phyloP scores from a whole-genome alignment of 2,329 filamentous ascomycete species.

The Aspergillus latus region DNA sequence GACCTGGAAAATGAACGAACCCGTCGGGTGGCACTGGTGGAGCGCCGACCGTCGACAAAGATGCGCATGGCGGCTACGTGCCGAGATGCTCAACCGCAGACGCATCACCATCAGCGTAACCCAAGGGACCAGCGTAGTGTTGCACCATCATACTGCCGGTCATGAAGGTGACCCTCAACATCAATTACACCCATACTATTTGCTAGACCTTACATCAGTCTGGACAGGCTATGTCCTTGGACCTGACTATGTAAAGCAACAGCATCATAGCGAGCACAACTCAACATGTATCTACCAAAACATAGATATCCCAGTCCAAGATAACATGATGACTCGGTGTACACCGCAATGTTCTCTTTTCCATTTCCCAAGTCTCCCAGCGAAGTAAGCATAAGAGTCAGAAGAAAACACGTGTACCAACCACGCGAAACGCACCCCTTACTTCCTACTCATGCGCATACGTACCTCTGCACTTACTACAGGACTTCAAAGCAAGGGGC shows the following conservation, averaged over 20 bases:
- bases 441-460: no score
- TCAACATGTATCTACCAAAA: not conserved
- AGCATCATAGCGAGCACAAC: not conserved
- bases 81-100: not conserved
- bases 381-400: no score
- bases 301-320: not conserved
- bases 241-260: not conserved
- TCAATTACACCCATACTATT: not conserved
- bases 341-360: no score
- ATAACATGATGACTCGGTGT: no score
- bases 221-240: not conserved
- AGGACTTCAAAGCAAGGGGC: not conserved
- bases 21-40: not conserved
- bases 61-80: slow-evolving; percentile 3
- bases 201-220: not conserved
- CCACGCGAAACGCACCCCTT: no score
- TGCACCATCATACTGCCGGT: not conserved
- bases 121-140: not conserved
- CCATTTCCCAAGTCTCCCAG: no score
- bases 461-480: no score
- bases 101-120: not conserved
- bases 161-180: not conserved
- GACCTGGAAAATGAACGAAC: not conserved
- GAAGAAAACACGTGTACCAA: no score
- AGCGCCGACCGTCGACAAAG: not conserved